A percentile compares a stretch with the other conserved stretches of the same genome.
These are phyloP conservation scores for Monosporascus sp. DNA, from an alignment of 2,329 filamentous ascomycete species.

Conservation along the genomic window DNA sequence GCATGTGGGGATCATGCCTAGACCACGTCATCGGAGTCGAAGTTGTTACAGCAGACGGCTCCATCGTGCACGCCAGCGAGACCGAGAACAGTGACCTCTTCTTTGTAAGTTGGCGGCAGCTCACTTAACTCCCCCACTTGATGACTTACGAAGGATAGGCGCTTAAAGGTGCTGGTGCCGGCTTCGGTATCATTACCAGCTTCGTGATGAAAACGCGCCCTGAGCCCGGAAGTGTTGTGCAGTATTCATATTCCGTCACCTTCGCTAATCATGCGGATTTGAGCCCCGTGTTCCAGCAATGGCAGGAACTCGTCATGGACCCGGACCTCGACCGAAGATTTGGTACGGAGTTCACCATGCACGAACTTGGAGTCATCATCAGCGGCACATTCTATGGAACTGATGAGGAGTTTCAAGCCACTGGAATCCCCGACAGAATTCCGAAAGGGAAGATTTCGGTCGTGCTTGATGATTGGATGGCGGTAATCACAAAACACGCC, in stretches of 20 bases:
- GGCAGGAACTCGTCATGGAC: slow-evolving; percentile 53
- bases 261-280: slow-evolving; percentile 42
- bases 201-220: slow-evolving; percentile 52
- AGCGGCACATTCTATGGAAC: slow-evolving; percentile 58
- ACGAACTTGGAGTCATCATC: slow-evolving; percentile 49
- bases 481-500: slow-evolving; percentile 47
- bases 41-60: slow-evolving; percentile 52
- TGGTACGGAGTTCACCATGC: slow-evolving; percentile 49
- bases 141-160: slow-evolving; percentile 27
- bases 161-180: slow-evolving; percentile 49
- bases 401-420: slow-evolving; percentile 46
- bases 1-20: slow-evolving; percentile 53
- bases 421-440: slow-evolving; percentile 43
- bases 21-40: slow-evolving; percentile 51
- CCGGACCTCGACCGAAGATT: slow-evolving; percentile 53
- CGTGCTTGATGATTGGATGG: slow-evolving; percentile 58
- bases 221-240: slow-evolving; percentile 49
- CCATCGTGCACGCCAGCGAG: slow-evolving; percentile 41
- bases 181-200: slow-evolving; percentile 52
- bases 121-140: background rate
- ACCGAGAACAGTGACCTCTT: slow-evolving; percentile 48
- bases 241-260: slow-evolving; percentile 52
- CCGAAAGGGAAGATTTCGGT: slow-evolving; percentile 38
- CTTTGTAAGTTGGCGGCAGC: slow-evolving; percentile 31
- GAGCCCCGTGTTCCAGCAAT: slow-evolving; percentile 45